A percentile compares a stretch with the other conserved stretches of the same genome.
phyloP scores from a whole-genome alignment of 2,329 filamentous ascomycete species.

The Bertia moriformis region DNA sequence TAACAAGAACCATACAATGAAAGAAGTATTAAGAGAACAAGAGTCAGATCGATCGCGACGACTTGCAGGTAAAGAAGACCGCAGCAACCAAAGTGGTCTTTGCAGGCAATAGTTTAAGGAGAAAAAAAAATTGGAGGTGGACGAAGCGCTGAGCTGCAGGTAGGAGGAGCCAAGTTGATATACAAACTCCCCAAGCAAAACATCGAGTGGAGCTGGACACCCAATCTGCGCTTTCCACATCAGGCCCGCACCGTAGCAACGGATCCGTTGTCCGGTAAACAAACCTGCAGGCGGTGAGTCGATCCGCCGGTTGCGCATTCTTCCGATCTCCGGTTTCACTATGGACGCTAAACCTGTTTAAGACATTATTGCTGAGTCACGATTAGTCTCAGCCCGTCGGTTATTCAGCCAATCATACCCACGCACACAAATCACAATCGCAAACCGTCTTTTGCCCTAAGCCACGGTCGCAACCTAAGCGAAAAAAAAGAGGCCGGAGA shows the following conservation, averaged over 20 bases:
- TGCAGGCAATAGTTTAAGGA: not conserved
- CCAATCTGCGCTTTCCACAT: slow-evolving; percentile 1
- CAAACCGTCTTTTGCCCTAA: not conserved
- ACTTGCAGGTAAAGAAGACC: not conserved
- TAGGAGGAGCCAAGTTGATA: too few relatives aligned
- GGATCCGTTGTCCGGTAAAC: not conserved
- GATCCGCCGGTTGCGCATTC: too few relatives aligned
- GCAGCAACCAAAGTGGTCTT: too few relatives aligned
- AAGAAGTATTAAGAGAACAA: not conserved
- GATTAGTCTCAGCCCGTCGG: not conserved
- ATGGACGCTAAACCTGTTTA: too few relatives aligned
- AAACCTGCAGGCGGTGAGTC: not conserved
- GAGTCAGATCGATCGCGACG: not conserved
- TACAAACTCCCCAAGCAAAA: not conserved
- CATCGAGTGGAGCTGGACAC: not conserved
- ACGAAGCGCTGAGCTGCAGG: not conserved
- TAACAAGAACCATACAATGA: too few relatives aligned
- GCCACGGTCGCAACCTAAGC: not conserved
- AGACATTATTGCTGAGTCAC: too few relatives aligned
- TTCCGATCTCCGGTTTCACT: too few relatives aligned
- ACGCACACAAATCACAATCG: not conserved
- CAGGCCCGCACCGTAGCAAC: not conserved
- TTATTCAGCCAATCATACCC: not conserved
- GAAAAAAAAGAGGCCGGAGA: not conserved
- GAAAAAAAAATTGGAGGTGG: not conserved